Evolutionary conservation across 306 rosid genomes (phyloP), one percentile per base, ranked within the genome.

Genomic region (Crataegus laevigata): DNA sequence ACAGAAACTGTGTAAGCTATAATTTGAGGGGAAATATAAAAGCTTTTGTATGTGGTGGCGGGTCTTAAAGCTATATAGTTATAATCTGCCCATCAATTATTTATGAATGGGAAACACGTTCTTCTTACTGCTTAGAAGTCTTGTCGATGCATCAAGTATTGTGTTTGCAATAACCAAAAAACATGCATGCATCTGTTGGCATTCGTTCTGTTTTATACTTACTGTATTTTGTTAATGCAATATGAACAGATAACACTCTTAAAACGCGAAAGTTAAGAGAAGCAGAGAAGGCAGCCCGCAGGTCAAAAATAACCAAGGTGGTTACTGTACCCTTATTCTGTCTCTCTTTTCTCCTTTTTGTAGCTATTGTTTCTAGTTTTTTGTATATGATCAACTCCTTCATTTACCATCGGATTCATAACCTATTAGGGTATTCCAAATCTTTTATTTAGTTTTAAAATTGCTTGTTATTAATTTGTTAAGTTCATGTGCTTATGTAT

Each of bases 281-380:
- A 80, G 96, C 98, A 70, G 98, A 94, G 81, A 85, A 81, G 86
- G 91, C 88, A 40, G 88, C 98, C 66, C 96, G 91, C 21, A 90
- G 87, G 80, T 89, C 97, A 73, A 91, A 81, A 82, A 84, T 82
- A 69, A 88, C 91, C 12, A 89, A 91, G 89, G 98, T 94, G 79
- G 63, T 69, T 25, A 18, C 62, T 43, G 47, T 52, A 25, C 36
- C 52, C 55, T 38, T 60, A 26, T 22, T 70, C 30, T 61, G 45
- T 3, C 8, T 47, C 21, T 62, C 5, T 14, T n/a, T 32, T 26
- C n/a, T 52, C 25, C 5, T 78, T n/a, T n/a, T 18, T 55, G 6
- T 13, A 66, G 30, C 64, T 12, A 7, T 74, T 11, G 43, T 60
- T 24, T 32, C 2, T 43, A 14, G 34, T 54, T 71, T 9, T 32